Base-by-base conservation (phyloP, 257 asterid species). In the Solanum verrucosum region DNA sequence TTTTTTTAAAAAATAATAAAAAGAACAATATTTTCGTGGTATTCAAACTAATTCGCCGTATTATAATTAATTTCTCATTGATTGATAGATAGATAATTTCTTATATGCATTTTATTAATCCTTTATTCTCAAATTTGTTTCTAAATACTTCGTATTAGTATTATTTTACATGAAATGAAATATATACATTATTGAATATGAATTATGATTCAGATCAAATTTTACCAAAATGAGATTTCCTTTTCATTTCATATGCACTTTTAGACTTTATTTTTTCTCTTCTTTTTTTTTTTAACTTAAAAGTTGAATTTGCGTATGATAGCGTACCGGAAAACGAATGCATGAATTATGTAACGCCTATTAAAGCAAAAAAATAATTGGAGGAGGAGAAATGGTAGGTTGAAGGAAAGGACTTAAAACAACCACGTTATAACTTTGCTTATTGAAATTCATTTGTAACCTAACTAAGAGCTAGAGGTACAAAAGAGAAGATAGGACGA, bases 1-100 rank as follows among this genome's bases (percentile, higher is more conserved):
- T 49, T 15, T 21, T 5, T 21, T 0, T 0, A 16, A 3, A 3
- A 0, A 18, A 20, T 11, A 42, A 42, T 42, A 13, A 44, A 46
- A 46, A 46, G 6, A 46, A 46, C 2, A 46, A 4, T 13, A 20
- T 18, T 20, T 56, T 18, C 5, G 65, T 20, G 65, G 25, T 56
- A 56, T 56, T 52, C 65, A 56, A 56, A 56, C 65, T 3, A 20
- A 7, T 56, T 52, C 63, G 63, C 23, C 23, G n/a, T 52, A 16
- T 52, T 52, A 52, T 52, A 46, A 42, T 46, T 14, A 46, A 56
- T 56, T 56, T 65, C 27, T 59, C 14, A 42, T 40, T 42, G 1
- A n/a, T 63, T n/a, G 31, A 63, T 63, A 2, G 71, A 63, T 63
- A 63, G 33, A n/a, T n/a, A 11, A 65, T 65, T n/a, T 65, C 72